phyloP scores from a whole-genome alignment of 148 eudicot genomes.

The Polygonum aviculare region DNA sequence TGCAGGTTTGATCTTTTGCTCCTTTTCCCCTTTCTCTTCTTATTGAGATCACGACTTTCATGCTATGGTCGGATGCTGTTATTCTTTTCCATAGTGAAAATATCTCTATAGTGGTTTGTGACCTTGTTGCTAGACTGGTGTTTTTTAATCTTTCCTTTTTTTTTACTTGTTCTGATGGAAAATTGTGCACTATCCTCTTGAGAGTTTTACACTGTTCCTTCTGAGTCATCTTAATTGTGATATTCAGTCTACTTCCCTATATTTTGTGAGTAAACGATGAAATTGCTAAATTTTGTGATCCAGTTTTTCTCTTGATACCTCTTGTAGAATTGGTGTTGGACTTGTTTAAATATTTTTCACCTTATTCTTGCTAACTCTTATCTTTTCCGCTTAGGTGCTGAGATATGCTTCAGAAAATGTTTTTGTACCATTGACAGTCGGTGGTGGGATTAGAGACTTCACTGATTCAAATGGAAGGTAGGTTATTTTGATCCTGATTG shows the following conservation, averaged over 20 bases:
- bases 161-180: not conserved
- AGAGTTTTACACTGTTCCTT: not conserved
- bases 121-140: not conserved
- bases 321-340: not conserved
- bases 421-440: conserved; percentile 95
- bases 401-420: conserved; percentile 76
- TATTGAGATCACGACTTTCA: not conserved
- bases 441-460: conserved; percentile 97
- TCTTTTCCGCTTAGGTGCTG: conserved; percentile 44
- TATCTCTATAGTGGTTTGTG: not conserved
- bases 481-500: not conserved
- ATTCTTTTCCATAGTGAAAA: too few species aligned
- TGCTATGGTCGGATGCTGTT: not conserved
- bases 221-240: not conserved
- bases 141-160: not conserved
- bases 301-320: not conserved
- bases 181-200: not conserved
- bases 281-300: not conserved
- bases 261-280: not conserved
- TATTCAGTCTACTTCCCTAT: not conserved
- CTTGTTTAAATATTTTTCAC: not conserved
- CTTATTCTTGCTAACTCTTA: not conserved
- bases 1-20: conserved; percentile 47
- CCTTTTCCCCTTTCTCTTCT: not conserved
- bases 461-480: conserved; percentile 96